These are phyloP conservation scores for Centrapalus pauciflorus DNA, from an alignment of 129 eudicot species.

Conservation along the genomic window DNA sequence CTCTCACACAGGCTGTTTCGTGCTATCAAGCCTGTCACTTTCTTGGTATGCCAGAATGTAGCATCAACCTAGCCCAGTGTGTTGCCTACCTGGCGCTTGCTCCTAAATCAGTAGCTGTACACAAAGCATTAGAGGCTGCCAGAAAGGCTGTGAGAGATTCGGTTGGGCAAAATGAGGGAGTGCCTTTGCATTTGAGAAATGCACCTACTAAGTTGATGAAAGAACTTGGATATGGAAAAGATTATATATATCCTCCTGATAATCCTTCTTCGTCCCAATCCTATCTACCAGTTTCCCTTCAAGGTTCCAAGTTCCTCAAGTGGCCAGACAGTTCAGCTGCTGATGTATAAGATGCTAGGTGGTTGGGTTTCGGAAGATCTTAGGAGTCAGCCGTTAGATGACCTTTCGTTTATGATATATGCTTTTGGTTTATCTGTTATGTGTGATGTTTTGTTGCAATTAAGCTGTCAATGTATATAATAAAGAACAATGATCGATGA, in stretches of 20 bases:
- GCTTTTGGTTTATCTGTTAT: background rate
- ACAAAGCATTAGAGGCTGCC: conserved; percentile 63
- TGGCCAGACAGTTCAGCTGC: conserved; percentile 42
- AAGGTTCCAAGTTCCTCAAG: conserved; percentile 68
- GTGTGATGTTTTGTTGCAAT: background rate
- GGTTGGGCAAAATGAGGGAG: conserved; percentile 80
- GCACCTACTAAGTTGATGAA: conserved; percentile 93
- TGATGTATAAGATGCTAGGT: background rate
- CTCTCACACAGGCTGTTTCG: conserved; percentile 79
- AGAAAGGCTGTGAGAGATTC: conserved; percentile 63
- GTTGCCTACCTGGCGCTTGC: conserved; percentile 87
- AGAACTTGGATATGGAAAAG: conserved; percentile 75
- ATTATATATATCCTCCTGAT: conserved; percentile 75
- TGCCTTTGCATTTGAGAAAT: conserved; percentile 83
- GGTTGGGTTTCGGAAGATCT: background rate
- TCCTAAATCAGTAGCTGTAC: conserved; percentile 77
- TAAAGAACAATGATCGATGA: too few species aligned
- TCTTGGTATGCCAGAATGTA: conserved; percentile 91
- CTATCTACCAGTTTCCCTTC: conserved; percentile 62
- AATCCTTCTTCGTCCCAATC: conserved; percentile 52
- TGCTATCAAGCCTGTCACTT: conserved; percentile 92
- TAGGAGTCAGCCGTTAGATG: background rate
- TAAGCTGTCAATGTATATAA: too few species aligned
- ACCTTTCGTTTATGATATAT: background rate
- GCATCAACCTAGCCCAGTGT: conserved; percentile 73